These are phyloP conservation scores for Backusella sp. DNA, from an alignment of 192 early-diverging fungal species.

Conservation along the genomic window DNA sequence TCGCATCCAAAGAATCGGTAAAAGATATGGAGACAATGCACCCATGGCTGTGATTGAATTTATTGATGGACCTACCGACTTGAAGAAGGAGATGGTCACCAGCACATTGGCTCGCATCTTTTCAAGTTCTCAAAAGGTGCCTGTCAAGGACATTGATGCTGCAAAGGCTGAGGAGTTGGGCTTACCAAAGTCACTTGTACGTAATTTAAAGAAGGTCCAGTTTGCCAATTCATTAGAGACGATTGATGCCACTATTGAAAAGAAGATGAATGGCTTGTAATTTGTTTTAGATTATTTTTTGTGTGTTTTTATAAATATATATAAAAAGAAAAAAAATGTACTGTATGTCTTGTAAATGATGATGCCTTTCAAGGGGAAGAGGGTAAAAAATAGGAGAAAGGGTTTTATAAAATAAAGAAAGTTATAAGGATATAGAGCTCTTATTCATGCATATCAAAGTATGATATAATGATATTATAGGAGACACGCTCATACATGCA, in stretches of 20 bases:
- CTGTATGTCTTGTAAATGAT: background rate
- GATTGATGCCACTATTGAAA: constrained; percentile 16
- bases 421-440: too few relatives aligned
- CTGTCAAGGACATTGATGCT: constrained; percentile 21
- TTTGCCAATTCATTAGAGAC: constrained; percentile 20
- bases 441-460: background rate
- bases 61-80: constrained; percentile 80
- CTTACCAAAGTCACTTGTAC: constrained; percentile 23
- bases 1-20: constrained; percentile 77
- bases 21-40: constrained; percentile 79
- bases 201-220: constrained; percentile 37
- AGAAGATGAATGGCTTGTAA: constrained; percentile 13
- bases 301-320: background rate
- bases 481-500: background rate
- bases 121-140: background rate
- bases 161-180: constrained; percentile 13
- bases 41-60: constrained; percentile 91
- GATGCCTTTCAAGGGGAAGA: background rate
- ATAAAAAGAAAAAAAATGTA: background rate
- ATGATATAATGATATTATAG: too few relatives aligned
- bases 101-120: constrained; percentile 42
- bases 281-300: background rate
- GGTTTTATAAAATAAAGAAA: background rate
- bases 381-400: background rate
- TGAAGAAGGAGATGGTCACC: constrained; percentile 53